A percentile compares a stretch with the other conserved stretches of the same genome.
phyloP scores from a whole-genome alignment of 2,329 filamentous ascomycete genomes.

The Hymenoscyphus fraxineus region DNA sequence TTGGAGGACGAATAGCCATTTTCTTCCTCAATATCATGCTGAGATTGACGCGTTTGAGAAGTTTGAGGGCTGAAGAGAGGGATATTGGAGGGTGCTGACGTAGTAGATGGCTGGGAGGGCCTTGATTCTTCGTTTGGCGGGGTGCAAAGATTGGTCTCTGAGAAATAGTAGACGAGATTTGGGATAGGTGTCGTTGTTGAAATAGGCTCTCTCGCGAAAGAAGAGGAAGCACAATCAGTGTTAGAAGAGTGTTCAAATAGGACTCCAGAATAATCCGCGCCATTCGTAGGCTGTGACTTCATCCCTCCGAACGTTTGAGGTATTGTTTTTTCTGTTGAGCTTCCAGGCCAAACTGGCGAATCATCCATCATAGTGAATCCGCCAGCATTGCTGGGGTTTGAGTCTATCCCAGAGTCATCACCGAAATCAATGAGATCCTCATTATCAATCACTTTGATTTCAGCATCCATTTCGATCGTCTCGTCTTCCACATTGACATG shows the following conservation, averaged over 20 bases:
- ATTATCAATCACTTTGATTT: conserved; percentile 30
- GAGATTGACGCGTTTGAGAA: neutral
- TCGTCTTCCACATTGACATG: conserved; percentile 48
- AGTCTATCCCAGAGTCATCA: neutral
- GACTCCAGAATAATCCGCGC: neutral
- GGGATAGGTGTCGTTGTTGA: neutral
- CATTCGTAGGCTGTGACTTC: neutral
- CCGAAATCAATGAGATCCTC: conserved; percentile 17
- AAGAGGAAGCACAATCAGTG: neutral
- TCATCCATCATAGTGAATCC: conserved; percentile 11
- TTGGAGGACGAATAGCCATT: conserved; percentile 1
- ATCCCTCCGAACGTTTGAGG: neutral
- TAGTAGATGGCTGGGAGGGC: neutral
- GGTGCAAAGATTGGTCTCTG: neutral
- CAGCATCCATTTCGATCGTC: conserved; percentile 37
- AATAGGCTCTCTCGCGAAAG: neutral
- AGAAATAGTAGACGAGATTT: neutral
- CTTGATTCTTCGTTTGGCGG: neutral
- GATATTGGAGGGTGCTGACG: neutral
- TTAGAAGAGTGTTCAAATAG: neutral
- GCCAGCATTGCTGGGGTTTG: neutral
- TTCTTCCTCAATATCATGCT: neutral
- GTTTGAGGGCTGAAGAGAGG: neutral
- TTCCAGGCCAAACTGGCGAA: neutral
- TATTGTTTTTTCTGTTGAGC: neutral